phyloP scores from a whole-genome alignment of 345 rosid species.

The Psidium guajava region DNA sequence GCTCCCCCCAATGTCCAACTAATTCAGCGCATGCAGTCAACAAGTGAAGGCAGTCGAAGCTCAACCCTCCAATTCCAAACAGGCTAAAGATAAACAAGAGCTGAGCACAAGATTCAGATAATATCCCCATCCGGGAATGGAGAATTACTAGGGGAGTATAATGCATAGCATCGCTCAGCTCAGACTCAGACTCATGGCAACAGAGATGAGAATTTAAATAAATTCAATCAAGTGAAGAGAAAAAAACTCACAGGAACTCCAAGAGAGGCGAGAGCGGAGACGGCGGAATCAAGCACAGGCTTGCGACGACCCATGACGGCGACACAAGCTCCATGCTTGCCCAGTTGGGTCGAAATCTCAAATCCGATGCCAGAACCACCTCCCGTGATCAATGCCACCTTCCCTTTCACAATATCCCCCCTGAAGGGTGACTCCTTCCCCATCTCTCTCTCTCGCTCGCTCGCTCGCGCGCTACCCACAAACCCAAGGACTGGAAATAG shows the following conservation, averaged over 20 bases:
- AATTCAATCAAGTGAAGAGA: not conserved
- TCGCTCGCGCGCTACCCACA: not conserved
- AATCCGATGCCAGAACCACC: constrained; percentile 90
- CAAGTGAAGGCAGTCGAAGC: not conserved
- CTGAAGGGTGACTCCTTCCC: constrained; percentile 66
- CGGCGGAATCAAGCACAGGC: constrained; percentile 52
- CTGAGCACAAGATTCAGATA: not conserved
- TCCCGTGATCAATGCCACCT: constrained; percentile 67
- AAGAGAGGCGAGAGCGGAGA: constrained; percentile 45
- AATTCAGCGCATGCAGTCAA: not conserved
- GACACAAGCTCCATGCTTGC: constrained; percentile 60
- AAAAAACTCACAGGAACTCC: constrained; percentile 34
- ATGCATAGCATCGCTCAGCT: not conserved
- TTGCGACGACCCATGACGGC: constrained; percentile 80
- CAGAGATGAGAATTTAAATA: not conserved
- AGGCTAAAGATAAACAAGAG: not conserved
- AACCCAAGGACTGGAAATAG: not conserved
- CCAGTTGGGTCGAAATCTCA: constrained; percentile 59
- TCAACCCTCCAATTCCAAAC: not conserved
- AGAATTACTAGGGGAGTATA: not conserved
- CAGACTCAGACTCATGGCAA: no score
- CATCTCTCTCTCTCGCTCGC: not conserved
- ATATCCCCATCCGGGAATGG: not conserved
- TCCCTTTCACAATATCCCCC: constrained; percentile 36
- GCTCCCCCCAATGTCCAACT: not conserved